These are phyloP conservation scores for Nicotiana obtusifolia DNA, from an alignment of 257 asterid species.

Conservation along the genomic window DNA sequence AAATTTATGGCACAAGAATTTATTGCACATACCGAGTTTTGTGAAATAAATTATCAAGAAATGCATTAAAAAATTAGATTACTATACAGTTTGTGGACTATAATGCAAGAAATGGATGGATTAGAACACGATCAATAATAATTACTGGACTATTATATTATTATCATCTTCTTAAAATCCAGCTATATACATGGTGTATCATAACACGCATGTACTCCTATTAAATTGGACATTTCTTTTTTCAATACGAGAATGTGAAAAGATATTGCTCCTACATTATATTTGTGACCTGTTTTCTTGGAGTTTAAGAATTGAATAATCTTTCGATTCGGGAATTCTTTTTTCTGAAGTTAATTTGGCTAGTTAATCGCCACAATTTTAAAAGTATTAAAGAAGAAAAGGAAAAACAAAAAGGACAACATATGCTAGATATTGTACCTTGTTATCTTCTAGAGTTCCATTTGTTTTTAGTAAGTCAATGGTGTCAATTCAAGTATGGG, in stretches of 20 bases:
- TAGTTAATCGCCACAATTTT: background rate
- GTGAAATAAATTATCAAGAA: background rate
- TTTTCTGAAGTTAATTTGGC: background rate
- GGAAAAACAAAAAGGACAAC: background rate
- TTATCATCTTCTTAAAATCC: background rate
- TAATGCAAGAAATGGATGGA: background rate
- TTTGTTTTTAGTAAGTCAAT: background rate
- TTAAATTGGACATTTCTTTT: background rate
- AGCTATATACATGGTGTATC: background rate
- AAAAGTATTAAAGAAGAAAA: background rate
- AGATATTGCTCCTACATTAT: background rate
- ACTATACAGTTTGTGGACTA: background rate
- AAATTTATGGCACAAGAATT: background rate
- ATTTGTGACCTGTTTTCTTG: background rate
- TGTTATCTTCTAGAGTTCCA: background rate
- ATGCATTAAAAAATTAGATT: background rate
- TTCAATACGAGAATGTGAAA: background rate
- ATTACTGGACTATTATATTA: background rate
- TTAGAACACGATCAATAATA: background rate
- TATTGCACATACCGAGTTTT: background rate
- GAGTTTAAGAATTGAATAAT: background rate
- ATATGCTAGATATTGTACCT: background rate
- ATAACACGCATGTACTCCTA: background rate
- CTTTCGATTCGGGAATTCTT: background rate
- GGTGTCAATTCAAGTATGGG: background rate